phyloP scores from a whole-genome alignment of 768 basidiomycete genomes.

The Artomyces pyxidatus region DNA sequence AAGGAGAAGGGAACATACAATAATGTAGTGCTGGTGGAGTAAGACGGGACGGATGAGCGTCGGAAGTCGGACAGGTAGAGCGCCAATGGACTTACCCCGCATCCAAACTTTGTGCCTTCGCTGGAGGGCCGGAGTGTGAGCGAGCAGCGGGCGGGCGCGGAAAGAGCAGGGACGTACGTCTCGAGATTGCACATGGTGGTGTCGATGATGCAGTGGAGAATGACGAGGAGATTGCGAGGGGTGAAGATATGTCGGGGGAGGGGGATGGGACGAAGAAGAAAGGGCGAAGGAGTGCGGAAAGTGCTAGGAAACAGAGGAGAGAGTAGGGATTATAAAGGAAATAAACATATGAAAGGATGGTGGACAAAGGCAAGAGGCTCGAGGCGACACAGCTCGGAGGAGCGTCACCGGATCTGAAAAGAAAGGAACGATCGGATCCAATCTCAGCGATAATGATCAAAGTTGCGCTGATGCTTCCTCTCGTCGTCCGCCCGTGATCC shows the following conservation, averaged over 20 bases:
- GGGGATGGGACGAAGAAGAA: slow-evolving; percentile 5
- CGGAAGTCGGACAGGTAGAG: slow-evolving; percentile 14
- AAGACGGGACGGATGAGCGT: slow-evolving; percentile 15
- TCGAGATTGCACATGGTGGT: slow-evolving; percentile 30
- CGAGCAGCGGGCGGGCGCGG: slow-evolving; percentile 13
- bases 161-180: slow-evolving; percentile 23
- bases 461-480: too few species aligned
- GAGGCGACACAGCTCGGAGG: not conserved
- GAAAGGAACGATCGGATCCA: slow-evolving; percentile 13
- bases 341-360: slow-evolving; percentile 10
- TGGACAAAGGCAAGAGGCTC: slow-evolving; percentile 9
- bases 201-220: not conserved
- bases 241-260: slow-evolving; percentile 8
- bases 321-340: slow-evolving; percentile 9
- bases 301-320: slow-evolving; percentile 6
- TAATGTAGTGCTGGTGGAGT: slow-evolving; percentile 54
- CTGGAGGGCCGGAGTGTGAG: slow-evolving; percentile 30
- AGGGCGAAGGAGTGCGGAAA: slow-evolving; percentile 10
- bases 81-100: slow-evolving; percentile 36
- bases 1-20: slow-evolving; percentile 35
- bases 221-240: slow-evolving; percentile 2
- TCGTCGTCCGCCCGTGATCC: too few species aligned
- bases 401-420: slow-evolving; percentile 2
- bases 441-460: not conserved
- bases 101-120: slow-evolving; percentile 68